Evolutionary conservation across 2,329 filamentous ascomycete genomes (phyloP).

Genomic region (Apiospora malaysiana): DNA sequence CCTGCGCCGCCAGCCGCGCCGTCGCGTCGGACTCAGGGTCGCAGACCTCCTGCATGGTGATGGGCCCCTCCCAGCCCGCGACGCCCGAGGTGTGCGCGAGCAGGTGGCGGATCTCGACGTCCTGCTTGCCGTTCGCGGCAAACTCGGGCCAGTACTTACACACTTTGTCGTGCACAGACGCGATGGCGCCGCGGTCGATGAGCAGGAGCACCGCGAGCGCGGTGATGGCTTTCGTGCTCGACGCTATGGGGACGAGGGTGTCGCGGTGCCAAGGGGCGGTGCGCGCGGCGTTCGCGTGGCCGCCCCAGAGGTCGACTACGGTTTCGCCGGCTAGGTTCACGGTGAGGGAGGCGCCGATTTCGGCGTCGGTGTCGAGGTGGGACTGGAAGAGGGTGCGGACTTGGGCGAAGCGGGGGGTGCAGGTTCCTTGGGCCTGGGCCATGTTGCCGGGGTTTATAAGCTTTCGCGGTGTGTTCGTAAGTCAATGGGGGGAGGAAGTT

Average conservation of each 20-base stretch:
- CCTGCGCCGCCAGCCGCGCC: constrained; percentile 43
- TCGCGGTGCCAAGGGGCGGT: constrained; percentile 43
- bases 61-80: constrained; percentile 40
- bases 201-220: constrained; percentile 45
- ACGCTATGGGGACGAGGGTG: constrained; percentile 46
- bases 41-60: constrained; percentile 41
- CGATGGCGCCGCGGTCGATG: constrained; percentile 44
- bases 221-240: constrained; percentile 45
- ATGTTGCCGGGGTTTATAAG: background rate
- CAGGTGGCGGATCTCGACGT: constrained; percentile 46
- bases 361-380: constrained; percentile 43
- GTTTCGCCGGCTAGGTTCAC: constrained; percentile 45
- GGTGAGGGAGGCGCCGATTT: constrained; percentile 48
- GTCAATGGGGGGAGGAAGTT: too few species aligned
- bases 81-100: constrained; percentile 46
- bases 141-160: constrained; percentile 52
- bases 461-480: background rate
- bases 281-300: constrained; percentile 38
- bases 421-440: constrained; percentile 41
- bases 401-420: constrained; percentile 42
- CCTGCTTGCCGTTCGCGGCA: constrained; percentile 44
- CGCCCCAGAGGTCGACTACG: constrained; percentile 50
- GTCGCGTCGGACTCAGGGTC: constrained; percentile 36
- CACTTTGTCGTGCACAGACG: constrained; percentile 42
- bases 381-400: constrained; percentile 42